Evolutionary conservation across 2,329 filamentous ascomycete species (phyloP).

Genomic region (Grosmannia serpens): DNA sequence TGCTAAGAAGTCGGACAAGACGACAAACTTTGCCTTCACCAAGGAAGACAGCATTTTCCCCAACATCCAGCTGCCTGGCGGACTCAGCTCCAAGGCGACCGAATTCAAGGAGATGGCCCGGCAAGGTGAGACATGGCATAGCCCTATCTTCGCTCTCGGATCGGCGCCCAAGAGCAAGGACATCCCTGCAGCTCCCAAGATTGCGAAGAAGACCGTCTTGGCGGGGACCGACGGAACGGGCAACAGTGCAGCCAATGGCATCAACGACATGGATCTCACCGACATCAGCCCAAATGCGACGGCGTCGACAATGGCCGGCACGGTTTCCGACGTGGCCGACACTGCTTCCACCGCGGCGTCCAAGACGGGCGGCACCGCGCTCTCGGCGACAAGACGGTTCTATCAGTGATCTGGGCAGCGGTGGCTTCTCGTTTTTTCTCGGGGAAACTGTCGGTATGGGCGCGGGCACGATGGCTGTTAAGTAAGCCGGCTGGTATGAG

Average conservation of each 20-base stretch:
- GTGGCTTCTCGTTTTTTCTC: too few species aligned
- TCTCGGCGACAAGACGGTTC: not conserved
- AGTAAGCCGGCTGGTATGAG: not conserved
- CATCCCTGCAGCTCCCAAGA: constrained; percentile 49
- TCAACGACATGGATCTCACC: not conserved
- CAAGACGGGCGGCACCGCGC: not conserved
- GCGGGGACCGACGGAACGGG: constrained; percentile 11
- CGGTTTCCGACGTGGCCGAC: not conserved
- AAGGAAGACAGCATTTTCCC: constrained; percentile 85
- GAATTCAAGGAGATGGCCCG: constrained; percentile 81
- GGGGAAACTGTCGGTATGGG: too few species aligned
- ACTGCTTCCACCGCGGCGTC: not conserved
- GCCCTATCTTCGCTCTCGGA: constrained; percentile 83
- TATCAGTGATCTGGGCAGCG: not conserved
- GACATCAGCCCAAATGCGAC: not conserved
- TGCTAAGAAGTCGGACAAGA: constrained; percentile 29
- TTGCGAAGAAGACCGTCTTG: constrained; percentile 31
- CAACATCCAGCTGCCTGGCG: constrained; percentile 71
- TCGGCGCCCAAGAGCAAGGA: constrained; percentile 59
- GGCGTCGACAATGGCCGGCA: constrained; percentile 9
- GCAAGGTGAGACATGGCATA: constrained; percentile 91
- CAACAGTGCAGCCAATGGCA: constrained; percentile 6
- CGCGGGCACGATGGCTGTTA: too few species aligned
- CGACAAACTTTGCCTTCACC: constrained; percentile 74
- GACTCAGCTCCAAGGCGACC: constrained; percentile 85